A percentile compares a stretch with the other conserved stretches of the same genome.
phyloP scores from a whole-genome alignment of 2,329 filamentous ascomycete genomes.

The Fusarium azukiicola region DNA sequence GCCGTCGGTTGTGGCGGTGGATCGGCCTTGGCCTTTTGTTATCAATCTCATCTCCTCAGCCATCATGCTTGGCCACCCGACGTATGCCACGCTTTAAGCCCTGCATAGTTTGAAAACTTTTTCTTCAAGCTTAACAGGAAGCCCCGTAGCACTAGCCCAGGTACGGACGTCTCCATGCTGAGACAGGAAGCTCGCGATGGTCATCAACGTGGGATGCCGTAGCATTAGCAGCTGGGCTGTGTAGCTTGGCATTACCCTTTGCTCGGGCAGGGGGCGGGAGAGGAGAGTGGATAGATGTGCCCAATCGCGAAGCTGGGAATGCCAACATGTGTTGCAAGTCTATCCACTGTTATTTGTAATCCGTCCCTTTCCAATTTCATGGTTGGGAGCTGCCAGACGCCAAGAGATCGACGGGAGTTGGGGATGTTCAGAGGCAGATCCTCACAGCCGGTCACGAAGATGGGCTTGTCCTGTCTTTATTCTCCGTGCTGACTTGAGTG shows the following conservation, averaged over 20 bases:
- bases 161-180: background rate
- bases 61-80: background rate
- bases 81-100: background rate
- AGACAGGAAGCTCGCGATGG: background rate
- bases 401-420: conserved; percentile 8
- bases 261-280: conserved; percentile 1
- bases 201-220: conserved; percentile 4
- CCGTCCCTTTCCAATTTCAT: background rate
- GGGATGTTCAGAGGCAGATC: background rate
- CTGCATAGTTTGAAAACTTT: conserved; percentile 12
- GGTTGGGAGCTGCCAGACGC: background rate
- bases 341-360: conserved; percentile 13
- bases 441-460: background rate
- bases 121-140: conserved; percentile 2
- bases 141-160: background rate
- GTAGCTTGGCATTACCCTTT: conserved; percentile 3
- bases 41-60: background rate
- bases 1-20: background rate
- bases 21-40: conserved; percentile 1
- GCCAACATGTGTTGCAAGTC: background rate
- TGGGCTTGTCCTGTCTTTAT: no score
- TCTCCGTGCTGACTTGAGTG: background rate
- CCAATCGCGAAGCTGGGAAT: conserved; percentile 3
- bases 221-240: background rate
- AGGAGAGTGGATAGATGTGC: background rate